Conservation (phyloP, 495 filamentous ascomycete species). For the Penicillium maclennaniae region DNA sequence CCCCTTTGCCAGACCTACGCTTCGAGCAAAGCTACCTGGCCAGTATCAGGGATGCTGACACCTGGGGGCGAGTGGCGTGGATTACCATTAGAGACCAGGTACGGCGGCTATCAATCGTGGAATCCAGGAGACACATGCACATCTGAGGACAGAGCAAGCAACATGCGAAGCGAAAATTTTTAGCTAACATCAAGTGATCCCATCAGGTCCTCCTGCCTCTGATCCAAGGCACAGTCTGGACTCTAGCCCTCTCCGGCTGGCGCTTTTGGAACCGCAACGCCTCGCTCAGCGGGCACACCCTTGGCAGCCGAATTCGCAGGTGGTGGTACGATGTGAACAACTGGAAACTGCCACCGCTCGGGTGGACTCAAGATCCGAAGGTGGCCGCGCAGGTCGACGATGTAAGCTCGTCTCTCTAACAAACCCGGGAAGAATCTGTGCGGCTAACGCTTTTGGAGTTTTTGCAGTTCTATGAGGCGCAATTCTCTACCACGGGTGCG, state of each 20-base stretch:
- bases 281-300: conserved; percentile 61
- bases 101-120: conserved; percentile 5
- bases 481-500: conserved; percentile 40
- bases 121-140: background rate
- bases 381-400: conserved; percentile 43
- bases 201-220: conserved; percentile 74
- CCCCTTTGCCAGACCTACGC: conserved; percentile 85
- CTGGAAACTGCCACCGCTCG: conserved; percentile 58
- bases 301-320: conserved; percentile 67
- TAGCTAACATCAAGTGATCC: conserved; percentile 4
- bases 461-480: conserved; percentile 42
- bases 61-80: conserved; percentile 70
- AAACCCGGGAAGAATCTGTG: conserved; percentile 1
- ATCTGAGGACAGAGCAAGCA: background rate
- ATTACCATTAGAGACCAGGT: conserved; percentile 91
- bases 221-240: conserved; percentile 79
- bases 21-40: conserved; percentile 97
- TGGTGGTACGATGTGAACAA: conserved; percentile 95
- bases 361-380: conserved; percentile 23
- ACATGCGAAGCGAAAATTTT: background rate
- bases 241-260: conserved; percentile 75
- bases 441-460: conserved; percentile 39
- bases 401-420: conserved; percentile 36
- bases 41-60: conserved; percentile 72
- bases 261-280: conserved; percentile 74